Base-by-base conservation (phyloP, 306 rosid species). In the Herpetospermum pedunculosum region DNA sequence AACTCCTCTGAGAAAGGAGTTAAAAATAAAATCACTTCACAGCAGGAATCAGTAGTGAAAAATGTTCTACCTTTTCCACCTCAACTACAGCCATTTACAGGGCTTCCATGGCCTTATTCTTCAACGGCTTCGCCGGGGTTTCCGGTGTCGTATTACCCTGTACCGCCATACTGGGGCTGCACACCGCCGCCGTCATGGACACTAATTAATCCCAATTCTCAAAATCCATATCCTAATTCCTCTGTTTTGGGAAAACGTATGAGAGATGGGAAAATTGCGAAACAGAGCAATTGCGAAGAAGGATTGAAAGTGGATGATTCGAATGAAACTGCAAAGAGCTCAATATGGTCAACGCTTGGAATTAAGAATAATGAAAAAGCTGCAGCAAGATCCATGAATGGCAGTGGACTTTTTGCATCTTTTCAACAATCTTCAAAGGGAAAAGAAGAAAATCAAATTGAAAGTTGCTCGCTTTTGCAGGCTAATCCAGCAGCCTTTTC, bases 401-500 rank as follows among this genome's bases (percentile, higher is more conserved):
- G 82, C 37, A 81, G 91, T 73, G 82, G 84, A 0, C 80, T 88
- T 29, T 85, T 87, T 77, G 79, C 76, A 74, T 81, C 81, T 58
- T 84, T 90, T 77, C 84, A 78, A 68, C 23, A 19, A 38, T 4
- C 19, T 60, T 72, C 91, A 1, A 88, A 79, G 74, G 88, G 86
- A n/a, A 77, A 78, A 3, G 81, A 78, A 28, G 84, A 80, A 67
- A 79, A 69, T 69, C 84, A 77, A 23, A 54, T 76, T 29, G 87
- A 88, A 77, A 74, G 78, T n/a, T 88, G 87, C 4, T 71, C 83
- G 1, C 79, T 81, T 74, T 76, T 92, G 85, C 89, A 87, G 76
- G 91, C 91, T 48, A 92, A 92, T 76, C 98, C 98, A 9, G 90
- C 92, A 41, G 98, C 98, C 73, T 77, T 88, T 47, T 85, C 91